Evolutionary conservation across 129 eudicot species (phyloP).

Genomic region (Chrysanthemum makinoi): DNA sequence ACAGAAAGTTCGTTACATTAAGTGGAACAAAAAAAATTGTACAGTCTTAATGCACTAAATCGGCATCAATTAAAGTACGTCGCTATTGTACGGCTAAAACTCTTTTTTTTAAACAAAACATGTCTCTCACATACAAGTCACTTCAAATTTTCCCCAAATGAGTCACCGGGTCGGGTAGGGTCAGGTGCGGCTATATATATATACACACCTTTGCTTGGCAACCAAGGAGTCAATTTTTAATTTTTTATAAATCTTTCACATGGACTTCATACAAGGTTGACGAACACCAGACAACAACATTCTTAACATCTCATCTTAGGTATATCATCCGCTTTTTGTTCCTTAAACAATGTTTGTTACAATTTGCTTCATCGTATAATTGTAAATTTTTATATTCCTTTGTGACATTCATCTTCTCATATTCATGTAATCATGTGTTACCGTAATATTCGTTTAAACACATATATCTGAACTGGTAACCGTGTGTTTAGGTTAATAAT

Average conservation of each 20-base stretch:
- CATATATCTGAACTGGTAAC: neutral
- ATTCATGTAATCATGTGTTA: neutral
- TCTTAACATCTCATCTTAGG: neutral
- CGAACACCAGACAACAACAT: neutral
- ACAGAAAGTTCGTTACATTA: too few species aligned
- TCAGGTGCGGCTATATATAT: neutral
- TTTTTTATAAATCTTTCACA: neutral
- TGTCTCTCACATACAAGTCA: too few species aligned
- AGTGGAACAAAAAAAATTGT: too few species aligned
- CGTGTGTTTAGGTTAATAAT: neutral
- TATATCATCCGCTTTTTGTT: neutral
- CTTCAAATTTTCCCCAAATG: neutral
- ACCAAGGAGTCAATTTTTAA: neutral
- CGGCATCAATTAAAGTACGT: too few species aligned
- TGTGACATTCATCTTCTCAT: neutral
- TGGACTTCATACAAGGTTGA: conserved; percentile 26
- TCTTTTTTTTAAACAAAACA: too few species aligned
- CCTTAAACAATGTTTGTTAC: too few species aligned
- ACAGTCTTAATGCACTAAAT: too few species aligned
- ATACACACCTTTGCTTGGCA: neutral
- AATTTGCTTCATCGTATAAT: too few species aligned
- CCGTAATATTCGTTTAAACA: neutral
- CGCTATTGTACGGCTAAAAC: too few species aligned
- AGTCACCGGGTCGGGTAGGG: neutral
- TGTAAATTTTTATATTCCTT: neutral